A percentile compares a stretch with the other conserved stretches of the same genome.
phyloP scores from a whole-genome alignment of 78 protist genomes.

The Anaeramoeba flamelloides region DNA sequence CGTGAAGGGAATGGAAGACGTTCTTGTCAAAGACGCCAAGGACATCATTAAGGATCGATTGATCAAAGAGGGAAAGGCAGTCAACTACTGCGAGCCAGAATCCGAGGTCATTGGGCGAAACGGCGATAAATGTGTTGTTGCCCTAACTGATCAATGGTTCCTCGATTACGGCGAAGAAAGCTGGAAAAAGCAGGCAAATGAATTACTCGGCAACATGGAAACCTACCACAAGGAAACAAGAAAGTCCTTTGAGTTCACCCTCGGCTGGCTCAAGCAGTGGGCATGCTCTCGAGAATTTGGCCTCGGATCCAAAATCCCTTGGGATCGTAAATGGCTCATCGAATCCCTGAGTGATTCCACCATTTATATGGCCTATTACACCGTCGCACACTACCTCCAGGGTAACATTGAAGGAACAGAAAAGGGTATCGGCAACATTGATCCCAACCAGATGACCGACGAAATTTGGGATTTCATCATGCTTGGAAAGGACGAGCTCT shows the following conservation, averaged over 20 bases:
- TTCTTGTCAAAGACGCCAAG: slow-evolving; percentile 11
- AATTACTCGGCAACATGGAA: slow-evolving; percentile 22
- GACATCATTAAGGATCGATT: slow-evolving; percentile 32
- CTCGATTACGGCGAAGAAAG: slow-evolving; percentile 47
- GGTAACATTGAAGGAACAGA: slow-evolving; percentile 47
- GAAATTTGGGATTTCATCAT: slow-evolving; percentile 33
- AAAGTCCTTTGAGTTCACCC: slow-evolving; percentile 28
- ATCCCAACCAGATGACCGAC: slow-evolving; percentile 45
- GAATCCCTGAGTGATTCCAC: slow-evolving; percentile 99
- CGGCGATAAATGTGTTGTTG: slow-evolving; percentile 93
- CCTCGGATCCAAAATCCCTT: slow-evolving; percentile 92
- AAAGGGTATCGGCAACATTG: slow-evolving; percentile 43
- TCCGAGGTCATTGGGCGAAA: slow-evolving; percentile 75
- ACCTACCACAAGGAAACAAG: slow-evolving; percentile 20
- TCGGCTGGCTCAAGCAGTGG: slow-evolving; percentile 80
- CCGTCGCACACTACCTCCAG: slow-evolving; percentile 85
- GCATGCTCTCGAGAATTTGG: slow-evolving; percentile 96
- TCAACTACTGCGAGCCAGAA: slow-evolving; percentile 84
- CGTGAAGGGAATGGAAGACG: slow-evolving; percentile 42
- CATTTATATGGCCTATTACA: slow-evolving; percentile 98
- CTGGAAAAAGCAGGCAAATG: background rate
- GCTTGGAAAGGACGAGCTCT: slow-evolving; percentile 6
- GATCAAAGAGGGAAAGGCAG: slow-evolving; percentile 47
- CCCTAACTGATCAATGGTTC: slow-evolving; percentile 93
- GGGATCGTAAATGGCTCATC: slow-evolving; percentile 26